A percentile compares a stretch with the other conserved stretches of the same genome.
Evolutionary conservation across 108 stramenopile genomes (phyloP).

Genomic region (Conticribra weissflogii): DNA sequence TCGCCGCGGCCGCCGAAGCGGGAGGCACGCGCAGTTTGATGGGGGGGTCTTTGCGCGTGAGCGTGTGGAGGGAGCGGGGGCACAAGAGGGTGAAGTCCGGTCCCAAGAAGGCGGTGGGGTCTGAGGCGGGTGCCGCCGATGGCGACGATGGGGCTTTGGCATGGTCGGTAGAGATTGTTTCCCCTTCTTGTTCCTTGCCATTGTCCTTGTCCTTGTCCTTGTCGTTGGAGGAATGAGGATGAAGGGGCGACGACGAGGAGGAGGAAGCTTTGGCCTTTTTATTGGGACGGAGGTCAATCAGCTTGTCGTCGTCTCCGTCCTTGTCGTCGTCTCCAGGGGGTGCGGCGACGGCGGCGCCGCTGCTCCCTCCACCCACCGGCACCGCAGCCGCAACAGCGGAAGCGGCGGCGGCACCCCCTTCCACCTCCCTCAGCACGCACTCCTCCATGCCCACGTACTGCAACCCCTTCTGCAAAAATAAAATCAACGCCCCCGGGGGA

Average conservation of each 20-base stretch:
- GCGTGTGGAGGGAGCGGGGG: constrained; percentile 64
- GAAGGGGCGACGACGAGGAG: no score
- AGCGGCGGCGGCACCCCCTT: background rate
- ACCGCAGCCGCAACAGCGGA: constrained; percentile 1
- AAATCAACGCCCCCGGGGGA: constrained; percentile 86
- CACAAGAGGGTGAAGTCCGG: constrained; percentile 74
- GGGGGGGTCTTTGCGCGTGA: constrained; percentile 77
- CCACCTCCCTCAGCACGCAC: constrained; percentile 55
- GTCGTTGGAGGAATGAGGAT: constrained; percentile 1
- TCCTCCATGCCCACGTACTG: constrained; percentile 92
- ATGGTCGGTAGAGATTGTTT: constrained; percentile 11
- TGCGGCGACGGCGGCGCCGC: no score
- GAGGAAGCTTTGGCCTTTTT: background rate
- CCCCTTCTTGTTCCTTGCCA: constrained; percentile 10
- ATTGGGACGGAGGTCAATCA: no score
- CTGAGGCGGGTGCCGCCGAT: no score
- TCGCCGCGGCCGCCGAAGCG: constrained; percentile 77
- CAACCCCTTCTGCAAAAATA: constrained; percentile 89
- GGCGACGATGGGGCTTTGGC: no score
- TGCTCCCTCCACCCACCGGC: no score
- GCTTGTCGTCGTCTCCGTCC: no score
- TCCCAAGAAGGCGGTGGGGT: constrained; percentile 27
- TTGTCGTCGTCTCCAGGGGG: no score
- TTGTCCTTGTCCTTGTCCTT: background rate
- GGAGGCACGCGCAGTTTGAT: constrained; percentile 84